These are phyloP conservation scores for Ensete ventricosum DNA, from an alignment of 176 grass and related monocot species.

Conservation along the genomic window DNA sequence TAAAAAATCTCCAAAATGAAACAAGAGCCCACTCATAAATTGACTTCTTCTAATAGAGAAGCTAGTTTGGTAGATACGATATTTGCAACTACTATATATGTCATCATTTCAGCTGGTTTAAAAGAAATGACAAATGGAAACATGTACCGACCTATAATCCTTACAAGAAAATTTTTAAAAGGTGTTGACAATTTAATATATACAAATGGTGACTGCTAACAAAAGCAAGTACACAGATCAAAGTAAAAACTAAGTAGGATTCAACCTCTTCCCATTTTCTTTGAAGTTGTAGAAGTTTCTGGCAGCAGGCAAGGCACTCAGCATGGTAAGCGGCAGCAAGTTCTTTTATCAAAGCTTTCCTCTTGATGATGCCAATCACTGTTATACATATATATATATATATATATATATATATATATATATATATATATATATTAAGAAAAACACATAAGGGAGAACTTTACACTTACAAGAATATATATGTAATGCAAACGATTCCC, in stretches of 20 bases:
- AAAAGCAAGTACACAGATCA: conserved; percentile 1
- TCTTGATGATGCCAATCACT: conserved; percentile 95
- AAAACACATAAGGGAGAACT: conserved; percentile 3
- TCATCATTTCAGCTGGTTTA: too few relatives aligned
- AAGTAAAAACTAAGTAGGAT: background rate
- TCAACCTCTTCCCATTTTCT: conserved; percentile 65
- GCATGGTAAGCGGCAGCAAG: conserved; percentile 57
- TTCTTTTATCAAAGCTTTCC: conserved; percentile 82
- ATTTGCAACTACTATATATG: too few relatives aligned
- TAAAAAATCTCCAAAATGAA: too few relatives aligned
- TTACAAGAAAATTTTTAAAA: background rate
- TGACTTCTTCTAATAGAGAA: too few relatives aligned
- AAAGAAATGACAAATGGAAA: background rate
- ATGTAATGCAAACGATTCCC: too few relatives aligned
- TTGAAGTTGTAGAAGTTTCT: conserved; percentile 70
- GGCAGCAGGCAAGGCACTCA: conserved; percentile 47
- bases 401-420: conserved; percentile 3
- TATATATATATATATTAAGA: background rate
- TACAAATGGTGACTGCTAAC: background rate
- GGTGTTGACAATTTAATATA: background rate
- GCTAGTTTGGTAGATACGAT: too few relatives aligned
- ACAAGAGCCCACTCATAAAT: too few relatives aligned
- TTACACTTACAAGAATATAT: background rate
- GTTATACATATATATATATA: background rate
- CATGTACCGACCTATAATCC: background rate